phyloP scores from a whole-genome alignment of 1,139 yeast species.

The Debaryomycetaceae sp. region DNA sequence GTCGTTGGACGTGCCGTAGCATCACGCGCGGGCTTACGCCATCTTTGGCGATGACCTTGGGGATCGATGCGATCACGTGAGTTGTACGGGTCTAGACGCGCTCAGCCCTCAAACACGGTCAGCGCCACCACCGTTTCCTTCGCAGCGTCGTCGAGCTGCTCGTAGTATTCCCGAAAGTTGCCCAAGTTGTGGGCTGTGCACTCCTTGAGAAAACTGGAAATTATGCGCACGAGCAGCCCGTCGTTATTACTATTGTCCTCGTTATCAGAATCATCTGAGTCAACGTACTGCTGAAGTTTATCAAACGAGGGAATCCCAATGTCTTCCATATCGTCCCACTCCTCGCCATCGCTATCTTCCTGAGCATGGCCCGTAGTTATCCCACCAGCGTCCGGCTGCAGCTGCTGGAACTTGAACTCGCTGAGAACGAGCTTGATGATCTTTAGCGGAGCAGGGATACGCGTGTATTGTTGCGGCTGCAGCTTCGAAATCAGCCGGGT shows the following conservation, averaged over 20 bases:
- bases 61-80: background rate
- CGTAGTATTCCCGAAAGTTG: slow-evolving; percentile 45
- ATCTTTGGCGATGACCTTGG: too few relatives aligned
- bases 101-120: slow-evolving; percentile 13
- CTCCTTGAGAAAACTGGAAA: slow-evolving; percentile 54
- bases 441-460: slow-evolving; percentile 59
- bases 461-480: slow-evolving; percentile 55
- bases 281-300: slow-evolving; percentile 43
- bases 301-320: slow-evolving; percentile 51
- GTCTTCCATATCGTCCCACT: slow-evolving; percentile 77
- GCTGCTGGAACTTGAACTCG: slow-evolving; percentile 56
- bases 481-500: slow-evolving; percentile 76
- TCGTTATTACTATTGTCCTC: slow-evolving; percentile 24
- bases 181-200: slow-evolving; percentile 45
- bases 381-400: slow-evolving; percentile 29
- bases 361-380: slow-evolving; percentile 30
- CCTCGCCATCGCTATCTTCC: slow-evolving; percentile 37
- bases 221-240: slow-evolving; percentile 33
- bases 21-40: too few relatives aligned
- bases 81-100: background rate
- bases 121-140: slow-evolving; percentile 43
- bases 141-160: slow-evolving; percentile 43
- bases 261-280: slow-evolving; percentile 32
- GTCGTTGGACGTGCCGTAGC: too few relatives aligned
- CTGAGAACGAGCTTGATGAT: slow-evolving; percentile 59